Percentiles rank a stretch among this genome's conserved stretches.
Evolutionary conservation across 371 early-diverging fungal genomes (phyloP).

Genomic region (Blakeslea trispora): DNA sequence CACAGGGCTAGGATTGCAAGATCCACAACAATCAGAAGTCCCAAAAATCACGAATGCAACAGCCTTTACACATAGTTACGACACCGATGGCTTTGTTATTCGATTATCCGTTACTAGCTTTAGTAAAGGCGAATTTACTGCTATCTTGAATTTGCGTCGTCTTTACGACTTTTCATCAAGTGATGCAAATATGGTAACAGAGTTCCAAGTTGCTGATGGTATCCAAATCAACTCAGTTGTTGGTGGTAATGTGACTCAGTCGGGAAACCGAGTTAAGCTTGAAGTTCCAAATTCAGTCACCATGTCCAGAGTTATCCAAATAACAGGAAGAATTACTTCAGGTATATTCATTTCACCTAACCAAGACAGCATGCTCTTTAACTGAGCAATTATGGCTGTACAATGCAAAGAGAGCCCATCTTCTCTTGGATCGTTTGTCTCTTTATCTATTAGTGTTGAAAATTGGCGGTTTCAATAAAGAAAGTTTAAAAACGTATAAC

Average conservation of each 20-base stretch:
- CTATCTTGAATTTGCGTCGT: slow-evolving; percentile 37
- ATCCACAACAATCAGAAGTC: no score
- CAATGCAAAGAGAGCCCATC: no score
- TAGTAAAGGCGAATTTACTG: slow-evolving; percentile 11
- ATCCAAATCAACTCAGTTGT: slow-evolving; percentile 22
- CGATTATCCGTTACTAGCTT: slow-evolving; percentile 24
- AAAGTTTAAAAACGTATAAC: no score
- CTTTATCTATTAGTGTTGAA: no score
- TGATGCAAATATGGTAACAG: slow-evolving; percentile 12
- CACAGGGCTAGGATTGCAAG: not conserved
- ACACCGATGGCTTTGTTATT: slow-evolving; percentile 20
- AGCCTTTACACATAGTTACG: slow-evolving; percentile 25
- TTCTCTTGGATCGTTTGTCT: no score
- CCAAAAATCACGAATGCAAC: not conserved
- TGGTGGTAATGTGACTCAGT: slow-evolving; percentile 32
- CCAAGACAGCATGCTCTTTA: no score
- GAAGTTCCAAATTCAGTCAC: slow-evolving; percentile 5
- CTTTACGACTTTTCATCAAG: slow-evolving; percentile 18
- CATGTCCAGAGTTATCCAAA: not conserved
- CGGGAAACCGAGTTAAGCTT: slow-evolving; percentile 25
- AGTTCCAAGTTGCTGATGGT: slow-evolving; percentile 30
- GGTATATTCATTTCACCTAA: not conserved
- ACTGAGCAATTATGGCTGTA: no score
- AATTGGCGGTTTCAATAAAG: no score
- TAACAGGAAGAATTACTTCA: not conserved